Base-by-base conservation (phyloP, 805 yeast genomes). In the Nakazawaea populi region DNA sequence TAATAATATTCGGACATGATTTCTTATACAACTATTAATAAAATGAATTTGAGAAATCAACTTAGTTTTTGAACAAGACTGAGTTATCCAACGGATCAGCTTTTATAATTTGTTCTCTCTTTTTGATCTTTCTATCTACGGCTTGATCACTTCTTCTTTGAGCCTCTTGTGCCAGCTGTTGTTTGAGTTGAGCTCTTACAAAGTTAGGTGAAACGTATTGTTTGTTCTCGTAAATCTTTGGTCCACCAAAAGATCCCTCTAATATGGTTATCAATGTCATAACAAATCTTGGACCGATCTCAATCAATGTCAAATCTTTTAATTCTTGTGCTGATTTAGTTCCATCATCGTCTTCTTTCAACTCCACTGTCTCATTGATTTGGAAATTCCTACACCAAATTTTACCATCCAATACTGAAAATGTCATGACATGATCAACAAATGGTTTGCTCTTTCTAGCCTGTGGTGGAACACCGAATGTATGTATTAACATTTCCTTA, bases 221-320 rank as follows among this genome's bases (percentile, higher is more conserved):
- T 74, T 89, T 91, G 74, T 94, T 94, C 64, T 94, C 98, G 70
- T 89, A 94, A 57, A 94, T 90, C 77, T 91, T 89, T 56, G 98
- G 97, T 24, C 99, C 99, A 51, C 97, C 92, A 61, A 94, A 94
- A 1, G 97, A 89, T 46, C 99, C 99, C 73, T 94, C 98, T 56
- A 92, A 76, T 48, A 94, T 82, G 53, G 95, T 84, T 58, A 94
- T 91, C 56, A 86, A 83, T 3, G 98, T 92, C 73, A 94, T 76
- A 35, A 94, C 98, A 57, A 90, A 85, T 68, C 99, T 81, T 48
- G 99, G 99, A 3, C 99, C 99, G 59, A 94, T 89, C 74, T 94
- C 99, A 52, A 94, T 87, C 60, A 94, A 75, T 14, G 89, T 82
- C 55, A 88, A 68, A 55, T 89, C 89, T 39, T 82, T 82, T 8